A percentile compares a stretch with the other conserved stretches of the same genome.
Conservation (phyloP, 352 stramenopile genomes). For the Globisporangium mamillatum region DNA sequence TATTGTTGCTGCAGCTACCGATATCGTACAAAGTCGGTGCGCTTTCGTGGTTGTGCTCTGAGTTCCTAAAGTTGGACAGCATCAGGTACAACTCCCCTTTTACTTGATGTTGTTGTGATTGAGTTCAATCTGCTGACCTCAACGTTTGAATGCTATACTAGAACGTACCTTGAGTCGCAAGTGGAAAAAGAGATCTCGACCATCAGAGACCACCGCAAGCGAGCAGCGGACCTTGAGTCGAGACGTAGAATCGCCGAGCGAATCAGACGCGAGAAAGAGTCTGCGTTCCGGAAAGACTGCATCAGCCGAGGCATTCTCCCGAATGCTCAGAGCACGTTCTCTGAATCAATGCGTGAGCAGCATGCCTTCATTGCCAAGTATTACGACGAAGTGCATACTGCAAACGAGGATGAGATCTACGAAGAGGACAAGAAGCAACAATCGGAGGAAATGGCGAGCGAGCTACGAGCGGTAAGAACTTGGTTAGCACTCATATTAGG, state of each 20-base stretch:
- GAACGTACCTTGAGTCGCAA: slow-evolving; percentile 52
- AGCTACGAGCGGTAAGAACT: slow-evolving; percentile 34
- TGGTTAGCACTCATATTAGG: background rate
- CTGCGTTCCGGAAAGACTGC: slow-evolving; percentile 54
- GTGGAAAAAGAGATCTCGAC: slow-evolving; percentile 61
- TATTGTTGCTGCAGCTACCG: slow-evolving; percentile 29
- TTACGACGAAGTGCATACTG: slow-evolving; percentile 55
- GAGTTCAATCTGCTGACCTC: background rate
- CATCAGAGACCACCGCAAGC: slow-evolving; percentile 47
- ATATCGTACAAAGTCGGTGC: slow-evolving; percentile 59
- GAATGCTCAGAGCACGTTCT: slow-evolving; percentile 67
- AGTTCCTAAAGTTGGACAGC: slow-evolving; percentile 59
- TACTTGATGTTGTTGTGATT: background rate
- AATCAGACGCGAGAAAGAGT: slow-evolving; percentile 53
- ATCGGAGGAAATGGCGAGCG: slow-evolving; percentile 31
- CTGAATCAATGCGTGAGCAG: slow-evolving; percentile 55
- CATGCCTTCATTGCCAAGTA: slow-evolving; percentile 65
- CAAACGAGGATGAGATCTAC: slow-evolving; percentile 46
- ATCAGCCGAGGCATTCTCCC: slow-evolving; percentile 59
- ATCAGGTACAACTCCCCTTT: slow-evolving; percentile 28
- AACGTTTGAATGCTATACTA: slow-evolving; percentile 8
- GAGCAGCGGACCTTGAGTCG: slow-evolving; percentile 48
- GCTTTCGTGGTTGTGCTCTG: slow-evolving; percentile 61
- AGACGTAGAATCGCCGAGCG: slow-evolving; percentile 49
- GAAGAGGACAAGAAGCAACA: slow-evolving; percentile 52